These are phyloP conservation scores for Xylaria sp. DNA, from an alignment of 2,329 filamentous ascomycete genomes.

Conservation along the genomic window DNA sequence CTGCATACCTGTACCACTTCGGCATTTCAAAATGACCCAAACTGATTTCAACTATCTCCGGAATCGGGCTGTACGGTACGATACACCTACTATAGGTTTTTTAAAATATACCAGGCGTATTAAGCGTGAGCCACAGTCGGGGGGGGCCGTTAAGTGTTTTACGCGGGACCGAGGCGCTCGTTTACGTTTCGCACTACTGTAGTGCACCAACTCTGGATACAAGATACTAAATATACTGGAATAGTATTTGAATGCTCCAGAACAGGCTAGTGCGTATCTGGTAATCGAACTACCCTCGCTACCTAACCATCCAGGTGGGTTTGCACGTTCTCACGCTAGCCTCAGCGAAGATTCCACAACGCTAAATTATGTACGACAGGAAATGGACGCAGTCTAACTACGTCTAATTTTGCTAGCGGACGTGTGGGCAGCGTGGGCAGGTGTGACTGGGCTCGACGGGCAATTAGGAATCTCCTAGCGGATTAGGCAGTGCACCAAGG, in stretches of 20 bases:
- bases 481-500: slow-evolving; percentile 20
- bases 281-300: background rate
- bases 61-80: background rate
- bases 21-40: slow-evolving; percentile 1
- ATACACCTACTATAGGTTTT: background rate
- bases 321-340: slow-evolving; percentile 9
- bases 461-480: slow-evolving; percentile 24
- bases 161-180: slow-evolving; percentile 26
- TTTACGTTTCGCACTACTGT: slow-evolving; percentile 13
- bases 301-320: slow-evolving; percentile 9
- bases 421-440: background rate
- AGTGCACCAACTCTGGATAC: background rate
- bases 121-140: slow-evolving; percentile 2
- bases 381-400: background rate
- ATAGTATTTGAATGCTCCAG: background rate
- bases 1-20: slow-evolving; percentile 19
- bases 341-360: slow-evolving; percentile 14
- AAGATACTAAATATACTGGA: slow-evolving; percentile 8
- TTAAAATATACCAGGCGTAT: slow-evolving; percentile 1
- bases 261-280: slow-evolving; percentile 2
- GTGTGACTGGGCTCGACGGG: slow-evolving; percentile 18
- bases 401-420: slow-evolving; percentile 14
- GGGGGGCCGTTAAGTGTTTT: slow-evolving; percentile 12
- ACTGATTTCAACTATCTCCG: background rate
- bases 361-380: slow-evolving; percentile 4